Base-by-base conservation (phyloP, 202 grass and related monocot species). In the Eragrostis tef region DNA sequence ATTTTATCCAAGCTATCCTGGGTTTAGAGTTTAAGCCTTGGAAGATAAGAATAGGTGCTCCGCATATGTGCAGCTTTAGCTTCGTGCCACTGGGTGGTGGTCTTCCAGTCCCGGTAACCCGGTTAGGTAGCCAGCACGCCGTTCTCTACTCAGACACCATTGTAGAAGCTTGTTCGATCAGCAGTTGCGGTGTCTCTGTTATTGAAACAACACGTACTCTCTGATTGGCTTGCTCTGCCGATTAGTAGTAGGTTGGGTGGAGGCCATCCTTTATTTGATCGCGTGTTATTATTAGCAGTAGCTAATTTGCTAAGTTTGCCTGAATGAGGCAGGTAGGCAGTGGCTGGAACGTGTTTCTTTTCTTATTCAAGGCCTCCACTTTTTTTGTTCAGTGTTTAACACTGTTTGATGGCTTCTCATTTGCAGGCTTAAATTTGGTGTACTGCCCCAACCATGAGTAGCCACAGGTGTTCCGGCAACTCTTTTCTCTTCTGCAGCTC, bases 391-490 rank as follows among this genome's bases (percentile, higher is more conserved):
- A 14, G 1, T 21, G 49, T 89, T 45, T 68, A 17, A 83, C 34
- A 39, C 45, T 79, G 8, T 86, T 53, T 31, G n/a, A 22, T 21
- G 4, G 9, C 50, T 79, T 48, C 3, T 1, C 9, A 5, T 83
- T 83, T 71, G 70, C 69, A 86, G 84, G 53, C 42, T 48, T 11
- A 70, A 79, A 64, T 75, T 73, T 34, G 27, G 25, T 42, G 67
- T 9, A 6, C 67, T 74, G 53, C 19, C 20, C 70, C 46, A 74
- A 54, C 45, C 24, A 90, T 90, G 88, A 56, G 75, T 64, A n/a
- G 47, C 45, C 56, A 11, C 20, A 90, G 84, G 88, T 90, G 79
- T 75, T 19, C 19, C 1, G 6, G 22, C 19, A n/a, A 65, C 44
- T 7, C 14, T 10, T 81, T 27, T 49, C 24, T 58, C 59, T 31